Evolutionary conservation across 345 rosid species (phyloP).

Genomic region (Noccaea bulbosa): DNA sequence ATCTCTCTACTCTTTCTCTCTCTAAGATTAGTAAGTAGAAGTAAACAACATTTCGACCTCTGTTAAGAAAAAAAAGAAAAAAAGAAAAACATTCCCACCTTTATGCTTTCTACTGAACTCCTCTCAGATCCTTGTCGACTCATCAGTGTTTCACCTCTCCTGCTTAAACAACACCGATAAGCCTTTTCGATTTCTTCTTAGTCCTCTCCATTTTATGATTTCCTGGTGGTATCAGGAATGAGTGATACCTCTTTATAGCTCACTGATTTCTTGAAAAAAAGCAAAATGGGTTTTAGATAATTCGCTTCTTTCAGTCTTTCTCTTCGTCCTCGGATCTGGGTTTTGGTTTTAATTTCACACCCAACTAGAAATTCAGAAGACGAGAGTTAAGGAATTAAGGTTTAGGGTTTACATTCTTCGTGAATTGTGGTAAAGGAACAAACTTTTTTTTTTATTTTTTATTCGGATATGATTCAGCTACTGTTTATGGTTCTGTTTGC

Average conservation of each 20-base stretch:
- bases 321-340: slow-evolving; percentile 25
- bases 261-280: neutral
- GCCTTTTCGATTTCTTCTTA: slow-evolving; percentile 14
- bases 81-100: neutral
- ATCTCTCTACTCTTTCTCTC: slow-evolving; percentile 28
- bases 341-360: slow-evolving; percentile 12
- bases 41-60: too few species aligned
- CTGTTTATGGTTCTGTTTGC: slow-evolving; percentile 77
- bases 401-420: slow-evolving; percentile 3
- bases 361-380: slow-evolving; percentile 1
- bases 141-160: slow-evolving; percentile 11
- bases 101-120: slow-evolving; percentile 22
- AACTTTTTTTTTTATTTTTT: neutral
- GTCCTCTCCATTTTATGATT: slow-evolving; percentile 34
- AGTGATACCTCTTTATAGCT: slow-evolving; percentile 5
- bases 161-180: slow-evolving; percentile 8
- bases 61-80: too few species aligned
- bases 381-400: slow-evolving; percentile 8
- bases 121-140: slow-evolving; percentile 26
- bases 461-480: slow-evolving; percentile 75
- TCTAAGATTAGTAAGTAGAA: neutral
- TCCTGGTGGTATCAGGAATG: slow-evolving; percentile 30
- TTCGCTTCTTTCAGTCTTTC: neutral
- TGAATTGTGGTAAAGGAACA: slow-evolving; percentile 35
- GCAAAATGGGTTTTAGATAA: slow-evolving; percentile 32